Conservation (phyloP, 2,329 filamentous ascomycete genomes). For the Colletotrichum navitas region DNA sequence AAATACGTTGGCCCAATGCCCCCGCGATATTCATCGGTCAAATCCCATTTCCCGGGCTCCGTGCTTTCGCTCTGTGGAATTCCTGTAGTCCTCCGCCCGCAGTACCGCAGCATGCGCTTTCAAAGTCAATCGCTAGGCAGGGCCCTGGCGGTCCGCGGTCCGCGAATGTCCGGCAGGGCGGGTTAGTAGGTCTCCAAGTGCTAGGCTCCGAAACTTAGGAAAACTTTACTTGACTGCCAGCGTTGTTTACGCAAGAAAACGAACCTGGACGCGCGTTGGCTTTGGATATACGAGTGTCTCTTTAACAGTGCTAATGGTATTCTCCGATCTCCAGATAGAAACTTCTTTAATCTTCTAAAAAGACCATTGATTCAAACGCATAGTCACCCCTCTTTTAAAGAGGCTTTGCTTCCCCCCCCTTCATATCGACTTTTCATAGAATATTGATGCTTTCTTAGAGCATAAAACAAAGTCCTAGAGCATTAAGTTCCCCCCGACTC, state of each 20-base stretch:
- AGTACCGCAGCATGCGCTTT: constrained; percentile 6
- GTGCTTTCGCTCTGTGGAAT: neutral
- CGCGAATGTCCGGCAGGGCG: neutral
- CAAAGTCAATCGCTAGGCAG: neutral
- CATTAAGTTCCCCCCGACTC: too few species aligned
- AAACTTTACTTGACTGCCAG: neutral
- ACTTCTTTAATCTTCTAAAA: neutral
- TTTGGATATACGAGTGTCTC: neutral
- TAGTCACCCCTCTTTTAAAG: neutral
- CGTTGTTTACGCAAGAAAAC: neutral
- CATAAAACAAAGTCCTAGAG: too few species aligned
- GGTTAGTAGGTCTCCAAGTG: neutral
- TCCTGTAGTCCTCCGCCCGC: neutral
- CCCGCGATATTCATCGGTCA: neutral
- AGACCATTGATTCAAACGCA: too few species aligned
- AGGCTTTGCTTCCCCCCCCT: neutral
- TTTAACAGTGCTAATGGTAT: neutral
- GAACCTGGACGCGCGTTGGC: neutral
- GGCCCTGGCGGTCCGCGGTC: neutral
- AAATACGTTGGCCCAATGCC: constrained; percentile 8
- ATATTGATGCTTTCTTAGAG: too few species aligned
- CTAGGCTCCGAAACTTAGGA: neutral
- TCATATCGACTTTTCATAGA: too few species aligned
- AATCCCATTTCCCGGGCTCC: too few species aligned
- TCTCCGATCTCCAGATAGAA: neutral